Evolutionary conservation across 108 stramenopile species (phyloP), one percentile per base, ranked within the genome.

Genomic region (Conticribra weissflogii): DNA sequence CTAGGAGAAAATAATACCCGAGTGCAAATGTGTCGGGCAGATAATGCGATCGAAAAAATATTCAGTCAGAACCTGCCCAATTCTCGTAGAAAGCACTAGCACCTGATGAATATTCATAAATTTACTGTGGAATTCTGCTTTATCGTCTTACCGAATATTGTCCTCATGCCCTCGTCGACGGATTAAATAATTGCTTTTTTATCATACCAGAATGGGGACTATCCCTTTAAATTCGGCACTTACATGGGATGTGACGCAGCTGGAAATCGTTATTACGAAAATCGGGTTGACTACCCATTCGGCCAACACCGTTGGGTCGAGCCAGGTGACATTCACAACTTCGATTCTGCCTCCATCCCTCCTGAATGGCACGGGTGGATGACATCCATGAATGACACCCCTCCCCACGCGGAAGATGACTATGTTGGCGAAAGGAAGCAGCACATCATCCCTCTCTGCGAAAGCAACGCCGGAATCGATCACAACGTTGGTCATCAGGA

Each of bases 241-340:
- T 93, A 90, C 77, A 96, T 93, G 86, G 97, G 97, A 54, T 79
- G 74, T 47, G 97, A 98, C 69, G 76, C 84, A 59, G 86, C 71
- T 31, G 97, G 97, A 15, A 98, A 98, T 83, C 94, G 92, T 53
- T 98, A 98, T 72, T 98, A 93, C 71, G 97, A 98, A 82, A 98
- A 98, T 75, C 83, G 85, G 18, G 85, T 89, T 44, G 95, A 97
- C 47, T 97, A 97, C 72, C 88, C 94, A 50, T 92, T 87, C 58
- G 97, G 97, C 1, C 96, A 96, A 66, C 97, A 98, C 81, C 88
- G 97, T 55, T 98, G 97, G 97, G 96, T 98, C 15, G 97, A 98
- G 69, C 95, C 95, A n/a, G 83, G 85, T 29, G 91, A 92, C 84
- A 86, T 88, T 54, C 92, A 97, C 85, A 96, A 97, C 81, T 98